Evolutionary conservation across 23 red algal species (phyloP).

Genomic region (Gracilaria caudata): DNA sequence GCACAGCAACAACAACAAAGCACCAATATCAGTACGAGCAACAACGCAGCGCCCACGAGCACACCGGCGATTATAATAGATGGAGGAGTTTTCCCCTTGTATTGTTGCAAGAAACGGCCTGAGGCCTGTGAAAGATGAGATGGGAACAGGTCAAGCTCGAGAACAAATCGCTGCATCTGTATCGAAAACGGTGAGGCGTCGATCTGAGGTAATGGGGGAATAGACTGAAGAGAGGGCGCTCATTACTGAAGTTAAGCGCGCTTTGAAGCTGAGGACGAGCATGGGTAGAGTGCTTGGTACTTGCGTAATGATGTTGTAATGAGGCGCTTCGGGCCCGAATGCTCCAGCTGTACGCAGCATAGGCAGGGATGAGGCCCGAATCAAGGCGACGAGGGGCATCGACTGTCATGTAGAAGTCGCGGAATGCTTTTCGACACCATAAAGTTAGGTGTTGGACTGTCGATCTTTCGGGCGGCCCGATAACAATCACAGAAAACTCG

Average conservation of each 20-base stretch:
- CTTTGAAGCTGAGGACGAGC: neutral
- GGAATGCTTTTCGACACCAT: neutral
- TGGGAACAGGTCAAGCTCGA: neutral
- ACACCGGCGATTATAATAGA: neutral
- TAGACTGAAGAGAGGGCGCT: neutral
- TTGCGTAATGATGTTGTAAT: conserved; percentile 7
- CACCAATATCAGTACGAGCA: conserved; percentile 17
- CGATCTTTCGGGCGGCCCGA: neutral
- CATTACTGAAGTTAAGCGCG: neutral
- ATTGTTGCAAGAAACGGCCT: neutral
- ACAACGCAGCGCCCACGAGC: neutral
- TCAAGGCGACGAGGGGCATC: neutral
- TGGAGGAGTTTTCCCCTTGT: conserved; percentile 6
- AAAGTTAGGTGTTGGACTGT: neutral
- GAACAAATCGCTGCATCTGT: conserved; percentile 9
- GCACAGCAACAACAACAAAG: conserved; percentile 23
- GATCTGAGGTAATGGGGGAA: neutral
- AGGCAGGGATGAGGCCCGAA: neutral
- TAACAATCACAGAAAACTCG: neutral
- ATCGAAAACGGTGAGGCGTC: neutral
- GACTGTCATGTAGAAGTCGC: conserved; percentile 3
- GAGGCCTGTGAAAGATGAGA: neutral
- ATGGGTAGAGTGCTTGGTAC: neutral
- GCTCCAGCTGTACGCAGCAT: neutral
- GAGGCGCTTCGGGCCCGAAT: conserved; percentile 8